Base-by-base conservation (phyloP, 495 filamentous ascomycete genomes). In the Penicillium daleae region DNA sequence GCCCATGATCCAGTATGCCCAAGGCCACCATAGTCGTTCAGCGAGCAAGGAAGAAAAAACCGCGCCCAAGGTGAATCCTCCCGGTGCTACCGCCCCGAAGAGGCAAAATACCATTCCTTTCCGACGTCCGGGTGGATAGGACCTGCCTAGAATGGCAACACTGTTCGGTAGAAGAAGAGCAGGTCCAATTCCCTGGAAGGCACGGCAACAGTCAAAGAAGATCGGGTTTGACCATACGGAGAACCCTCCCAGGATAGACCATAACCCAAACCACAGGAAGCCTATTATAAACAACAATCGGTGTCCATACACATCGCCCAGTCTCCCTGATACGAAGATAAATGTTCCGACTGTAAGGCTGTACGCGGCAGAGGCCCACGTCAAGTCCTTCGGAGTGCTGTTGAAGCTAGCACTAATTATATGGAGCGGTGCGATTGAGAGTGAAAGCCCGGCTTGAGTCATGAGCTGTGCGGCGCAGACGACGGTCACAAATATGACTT, bases 231-330 rank as follows among this genome's bases (percentile, higher is more conserved):
- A 72, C 53, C 67, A 71, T 44, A 77, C 71, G 37, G 63, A 62
- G 48, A 85, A 78, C 27, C 88, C 88, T 4, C 80, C 82, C 22
- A 88, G 57, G 4, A 83, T 65, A 8, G 84, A 84, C 86, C 86
- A 90, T 21, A 87, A 27, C 1, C 77, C 75, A 39, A 86, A 83
- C 87, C 87, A 91, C 12, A 80, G 49, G 58, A 82, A 87, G 0
- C 88, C 89, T 15, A 79, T 57, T 21, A 86, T 72, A 40, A 90
- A 86, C 52, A 90, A 64, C 2, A 77, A 74, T 59, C 86, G 86
- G 64, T 89, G 82, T 17, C 89, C 89, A 63, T 83, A 86, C 4
- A 85, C 72, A 60, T 90, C 89, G 6, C 89, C 89, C 13, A 90
- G 72, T 27, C 87, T 78, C 6, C 88, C 86, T 2, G 86, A 82